Base-by-base conservation (phyloP, 2,329 filamentous ascomycete genomes). In the Curvularia sp. region DNA sequence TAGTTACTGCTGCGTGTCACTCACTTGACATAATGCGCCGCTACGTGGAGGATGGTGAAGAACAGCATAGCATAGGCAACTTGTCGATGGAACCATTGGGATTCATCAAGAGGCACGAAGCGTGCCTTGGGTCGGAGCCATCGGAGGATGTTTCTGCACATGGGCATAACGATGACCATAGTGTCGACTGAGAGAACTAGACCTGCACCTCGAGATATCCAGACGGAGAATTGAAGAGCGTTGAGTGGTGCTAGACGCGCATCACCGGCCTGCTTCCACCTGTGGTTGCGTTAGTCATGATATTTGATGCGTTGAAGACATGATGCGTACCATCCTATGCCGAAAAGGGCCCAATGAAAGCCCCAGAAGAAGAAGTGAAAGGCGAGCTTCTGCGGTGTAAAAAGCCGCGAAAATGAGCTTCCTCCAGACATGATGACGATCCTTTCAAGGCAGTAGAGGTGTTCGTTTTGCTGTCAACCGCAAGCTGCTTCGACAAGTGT, bases 1-100 rank as follows among this genome's bases (percentile, higher is more conserved):
- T 9, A 5, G 1, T 3, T 4, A 15, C 25, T 21, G 13, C 12
- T 34, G 15, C 0, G 25, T 39, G 32, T 18, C 54, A 79, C 87
- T 77, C 83, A 92, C 89, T 99, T 99, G 82, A 98, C 92, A 72
- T 99, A 99, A 79, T 99, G 95, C 49, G 87, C 87, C 13, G 83
- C 74, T 1, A 89, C 89, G 77, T 99, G 95, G 27, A 92, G 78
- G 49, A 88, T 84, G 27, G 89, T 91, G 78, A 93, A 99, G 54
- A 97, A 74, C 3, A 98, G 83, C 80, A 98, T 82, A 1, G 92
- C 83, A 75, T 99, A 99, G 18, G 95, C 94, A 42, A 96, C 86
- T 78, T 99, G 95, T 64, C 94, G 86, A 81, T 99, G 95, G 78
- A 99, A 96, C 93, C 93, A 99, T 66, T 93, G 85, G 59, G 93